Base-by-base conservation (phyloP, 1,284 basidiomycete species). In the Ceratobasidium sp. region DNA sequence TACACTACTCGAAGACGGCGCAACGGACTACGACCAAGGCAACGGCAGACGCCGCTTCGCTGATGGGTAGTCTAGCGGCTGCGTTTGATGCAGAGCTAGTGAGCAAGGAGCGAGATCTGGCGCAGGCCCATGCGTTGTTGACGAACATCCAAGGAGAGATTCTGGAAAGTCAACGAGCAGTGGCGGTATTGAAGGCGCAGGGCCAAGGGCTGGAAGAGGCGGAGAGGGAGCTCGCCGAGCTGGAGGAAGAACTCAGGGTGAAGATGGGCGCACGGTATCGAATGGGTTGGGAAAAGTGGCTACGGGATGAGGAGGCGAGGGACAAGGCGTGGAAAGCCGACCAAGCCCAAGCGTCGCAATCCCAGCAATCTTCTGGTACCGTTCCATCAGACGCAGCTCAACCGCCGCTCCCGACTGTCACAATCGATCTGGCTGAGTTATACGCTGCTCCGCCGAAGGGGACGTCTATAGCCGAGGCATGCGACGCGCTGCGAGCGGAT, bases 1-100 rank as follows among this genome's bases (percentile, higher is more conserved):
- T 98, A 18, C 96, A 97, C 80, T 89, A 93, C 77, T 97, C 95
- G 0, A 85, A 92, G 67, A 90, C 93, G 0, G 97, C 91, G 0
- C 94, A 97, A 79, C 89, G 90, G 75, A 93, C 95, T 1, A 93
- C 92, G 64, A 95, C 93, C 4, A 88, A 90, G 72, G 91, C 90
- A 76, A 87, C 96, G 30, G 90, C 90, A 72, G 94, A 97, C 76
- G 91, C n/a, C 80, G 88, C 94, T 5, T 85, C 85, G 72, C 89
- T 98, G 85, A 86, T 99, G 76, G 93, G 96, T 77, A 91, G 89
- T 76, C 86, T 99, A 18, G 96, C 96, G 0, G 84, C 90, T n/a
- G 92, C 93, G 2, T 98, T 96, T 80, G 97, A 99, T 78, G 89
- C 92, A 75, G 97, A 99, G 82, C 85, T 98, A 26, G 86, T 89